A percentile compares a stretch with the other conserved stretches of the same genome.
These are phyloP conservation scores for Coemansia sp. DNA, from an alignment of 192 early-diverging fungal species.

Conservation along the genomic window DNA sequence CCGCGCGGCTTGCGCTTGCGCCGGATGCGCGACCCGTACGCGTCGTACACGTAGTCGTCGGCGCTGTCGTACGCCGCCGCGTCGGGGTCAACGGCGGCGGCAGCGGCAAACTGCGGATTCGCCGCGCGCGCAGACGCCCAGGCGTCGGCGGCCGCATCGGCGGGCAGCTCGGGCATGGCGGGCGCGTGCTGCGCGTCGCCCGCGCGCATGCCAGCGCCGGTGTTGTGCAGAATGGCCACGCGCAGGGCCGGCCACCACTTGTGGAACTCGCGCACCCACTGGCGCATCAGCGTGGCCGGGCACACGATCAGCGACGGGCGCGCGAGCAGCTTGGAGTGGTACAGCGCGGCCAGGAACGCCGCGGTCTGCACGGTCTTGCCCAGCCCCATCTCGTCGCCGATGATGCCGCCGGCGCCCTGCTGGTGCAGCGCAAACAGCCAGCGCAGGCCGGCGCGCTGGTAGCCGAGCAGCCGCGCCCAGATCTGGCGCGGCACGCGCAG, in stretches of 20 bases:
- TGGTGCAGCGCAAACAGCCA: conserved; percentile 90
- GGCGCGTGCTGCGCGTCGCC: too few relatives aligned
- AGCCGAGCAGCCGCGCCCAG: conserved; percentile 75
- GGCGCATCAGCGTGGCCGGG: conserved; percentile 73
- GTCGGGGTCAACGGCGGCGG: not conserved
- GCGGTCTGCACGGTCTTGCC: conserved; percentile 94
- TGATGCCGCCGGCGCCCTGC: conserved; percentile 83
- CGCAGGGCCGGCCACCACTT: conserved; percentile 80
- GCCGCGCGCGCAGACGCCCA: conserved; percentile 7
- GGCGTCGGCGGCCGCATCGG: not conserved
- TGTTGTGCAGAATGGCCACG: conserved; percentile 85
- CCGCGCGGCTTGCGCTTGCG: conserved; percentile 49
- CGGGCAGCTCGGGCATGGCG: not conserved
- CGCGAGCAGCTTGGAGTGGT: conserved; percentile 63
- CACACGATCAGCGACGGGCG: conserved; percentile 62
- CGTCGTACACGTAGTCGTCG: conserved; percentile 48
- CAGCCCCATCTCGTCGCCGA: conserved; percentile 94
- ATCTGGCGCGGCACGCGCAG: conserved; percentile 77
- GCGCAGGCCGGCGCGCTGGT: conserved; percentile 77
- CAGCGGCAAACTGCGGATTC: conserved; percentile 7
- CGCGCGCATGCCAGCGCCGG: conserved; percentile 67
- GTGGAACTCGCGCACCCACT: conserved; percentile 82
- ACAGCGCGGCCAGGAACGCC: conserved; percentile 74
- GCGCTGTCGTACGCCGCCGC: conserved; percentile 25
- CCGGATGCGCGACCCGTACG: conserved; percentile 41